phyloP scores from a whole-genome alignment of 345 rosid genomes.

The Pugionium dolabratum region DNA sequence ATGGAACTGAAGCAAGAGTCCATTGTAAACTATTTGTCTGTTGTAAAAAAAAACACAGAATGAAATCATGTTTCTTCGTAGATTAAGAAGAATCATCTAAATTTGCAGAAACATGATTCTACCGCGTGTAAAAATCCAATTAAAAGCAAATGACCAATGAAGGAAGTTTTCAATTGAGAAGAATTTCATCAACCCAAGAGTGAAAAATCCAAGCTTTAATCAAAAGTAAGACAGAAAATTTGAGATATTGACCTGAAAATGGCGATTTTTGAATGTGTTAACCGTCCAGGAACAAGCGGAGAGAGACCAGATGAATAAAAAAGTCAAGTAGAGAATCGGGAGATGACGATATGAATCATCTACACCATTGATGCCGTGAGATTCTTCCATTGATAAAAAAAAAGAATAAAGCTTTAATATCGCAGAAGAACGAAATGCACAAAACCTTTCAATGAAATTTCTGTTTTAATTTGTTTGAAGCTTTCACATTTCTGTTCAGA shows the following conservation, averaged over 20 bases:
- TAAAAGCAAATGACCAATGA: not conserved
- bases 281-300: conserved; percentile 86
- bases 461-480: conserved; percentile 3
- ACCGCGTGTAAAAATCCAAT: too few species aligned
- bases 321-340: conserved; percentile 69
- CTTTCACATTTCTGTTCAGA: conserved; percentile 33
- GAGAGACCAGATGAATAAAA: conserved; percentile 70
- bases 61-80: conserved; percentile 1
- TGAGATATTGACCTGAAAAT: conserved; percentile 55
- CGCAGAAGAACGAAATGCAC: conserved; percentile 7
- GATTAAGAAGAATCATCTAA: not conserved
- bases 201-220: conserved; percentile 19
- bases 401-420: not conserved
- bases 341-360: conserved; percentile 78
- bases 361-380: conserved; percentile 42
- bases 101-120: not conserved
- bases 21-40: conserved; percentile 81
- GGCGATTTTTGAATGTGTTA: conserved; percentile 77
- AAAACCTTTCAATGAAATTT: conserved; percentile 9
- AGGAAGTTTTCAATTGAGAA: not conserved
- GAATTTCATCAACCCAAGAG: conserved; percentile 6
- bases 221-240: not conserved
- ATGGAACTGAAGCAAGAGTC: conserved; percentile 80
- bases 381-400: conserved; percentile 38
- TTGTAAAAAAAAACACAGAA: conserved; percentile 36